Evolutionary conservation across 306 rosid species (phyloP).

Genomic region (Geum urbanum): DNA sequence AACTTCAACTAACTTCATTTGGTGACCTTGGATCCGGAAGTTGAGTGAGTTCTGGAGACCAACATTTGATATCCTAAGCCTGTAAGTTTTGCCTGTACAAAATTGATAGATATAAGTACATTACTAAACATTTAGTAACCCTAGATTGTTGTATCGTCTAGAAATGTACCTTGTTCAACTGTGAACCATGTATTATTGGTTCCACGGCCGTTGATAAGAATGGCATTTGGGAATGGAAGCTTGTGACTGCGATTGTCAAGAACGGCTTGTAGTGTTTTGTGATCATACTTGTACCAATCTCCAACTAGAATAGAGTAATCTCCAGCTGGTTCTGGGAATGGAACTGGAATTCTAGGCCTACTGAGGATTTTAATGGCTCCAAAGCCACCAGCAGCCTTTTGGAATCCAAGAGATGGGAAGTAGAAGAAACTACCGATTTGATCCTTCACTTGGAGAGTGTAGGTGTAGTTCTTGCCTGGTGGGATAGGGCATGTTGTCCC

Average conservation of each 20-base stretch:
- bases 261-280: conserved; percentile 54
- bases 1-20: conserved; percentile 76
- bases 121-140: too few relatives aligned
- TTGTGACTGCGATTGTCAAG: conserved; percentile 67
- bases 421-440: conserved; percentile 87
- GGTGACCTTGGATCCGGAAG: conserved; percentile 76
- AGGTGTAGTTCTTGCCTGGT: conserved; percentile 84
- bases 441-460: conserved; percentile 80
- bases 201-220: conserved; percentile 77
- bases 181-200: conserved; percentile 50
- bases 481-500: conserved; percentile 95
- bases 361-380: conserved; percentile 75
- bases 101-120: too few relatives aligned
- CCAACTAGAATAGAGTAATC: conserved; percentile 76
- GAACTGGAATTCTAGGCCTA: conserved; percentile 85
- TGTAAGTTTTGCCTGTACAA: conserved; percentile 84
- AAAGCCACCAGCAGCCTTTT: conserved; percentile 90
- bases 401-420: conserved; percentile 80
- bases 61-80: conserved; percentile 84
- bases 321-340: conserved; percentile 75
- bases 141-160: neutral
- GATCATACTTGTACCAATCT: conserved; percentile 71
- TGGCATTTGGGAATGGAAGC: conserved; percentile 66
- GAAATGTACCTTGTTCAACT: conserved; percentile 57
- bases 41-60: conserved; percentile 77